Evolutionary conservation across 345 rosid genomes (phyloP).

Genomic region (Populus alba): DNA sequence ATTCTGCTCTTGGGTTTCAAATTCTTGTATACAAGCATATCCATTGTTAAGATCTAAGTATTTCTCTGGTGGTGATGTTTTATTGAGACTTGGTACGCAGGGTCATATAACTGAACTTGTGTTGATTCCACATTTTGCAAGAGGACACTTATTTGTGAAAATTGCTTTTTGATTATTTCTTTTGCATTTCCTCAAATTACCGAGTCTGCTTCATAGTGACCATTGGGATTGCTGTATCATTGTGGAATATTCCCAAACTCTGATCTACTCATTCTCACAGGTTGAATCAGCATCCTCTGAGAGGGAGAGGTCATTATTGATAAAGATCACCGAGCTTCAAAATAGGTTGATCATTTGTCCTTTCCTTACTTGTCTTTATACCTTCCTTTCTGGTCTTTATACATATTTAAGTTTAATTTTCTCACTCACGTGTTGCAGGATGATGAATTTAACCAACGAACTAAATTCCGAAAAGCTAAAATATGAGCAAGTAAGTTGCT

Average conservation of each 20-base stretch:
- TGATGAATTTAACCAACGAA: constrained; percentile 68
- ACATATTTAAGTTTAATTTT: constrained; percentile 9
- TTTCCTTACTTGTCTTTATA: constrained; percentile 1
- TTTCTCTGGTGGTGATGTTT: neutral
- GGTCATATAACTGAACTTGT: neutral
- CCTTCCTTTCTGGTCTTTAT: no score
- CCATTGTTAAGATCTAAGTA: neutral
- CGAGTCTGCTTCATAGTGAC: neutral
- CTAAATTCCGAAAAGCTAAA: constrained; percentile 66
- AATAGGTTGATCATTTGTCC: constrained; percentile 37
- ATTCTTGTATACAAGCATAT: neutral
- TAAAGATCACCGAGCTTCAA: constrained; percentile 68
- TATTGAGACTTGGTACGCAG: neutral
- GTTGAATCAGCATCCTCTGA: constrained; percentile 56
- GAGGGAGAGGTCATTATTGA: constrained; percentile 64
- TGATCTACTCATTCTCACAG: constrained; percentile 38
- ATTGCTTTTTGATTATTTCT: neutral
- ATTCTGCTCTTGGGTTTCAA: neutral
- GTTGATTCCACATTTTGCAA: neutral
- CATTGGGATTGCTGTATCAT: neutral
- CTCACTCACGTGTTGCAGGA: constrained; percentile 42
- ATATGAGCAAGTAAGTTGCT: constrained; percentile 59
- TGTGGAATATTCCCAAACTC: neutral
- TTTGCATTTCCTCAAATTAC: neutral
- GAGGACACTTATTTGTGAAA: neutral